phyloP scores from a whole-genome alignment of 306 rosid species.

The Betula pendula region DNA sequence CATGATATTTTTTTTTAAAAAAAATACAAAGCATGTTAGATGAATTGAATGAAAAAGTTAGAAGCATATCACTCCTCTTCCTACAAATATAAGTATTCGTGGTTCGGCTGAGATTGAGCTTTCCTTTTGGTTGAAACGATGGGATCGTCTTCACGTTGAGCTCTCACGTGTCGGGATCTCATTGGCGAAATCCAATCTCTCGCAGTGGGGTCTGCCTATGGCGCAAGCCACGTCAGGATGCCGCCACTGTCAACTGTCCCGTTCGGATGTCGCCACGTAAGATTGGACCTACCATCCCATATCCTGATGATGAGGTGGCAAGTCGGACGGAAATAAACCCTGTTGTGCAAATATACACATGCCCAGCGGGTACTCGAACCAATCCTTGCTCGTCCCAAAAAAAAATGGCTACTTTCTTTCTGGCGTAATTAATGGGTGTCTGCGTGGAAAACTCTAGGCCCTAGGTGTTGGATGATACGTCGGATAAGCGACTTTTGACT shows the following conservation, averaged over 20 bases:
- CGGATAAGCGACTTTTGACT: not conserved
- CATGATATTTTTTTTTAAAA: too few species aligned
- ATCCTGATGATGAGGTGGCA: not conserved
- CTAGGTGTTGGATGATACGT: not conserved
- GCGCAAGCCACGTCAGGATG: not conserved
- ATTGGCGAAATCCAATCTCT: too few species aligned
- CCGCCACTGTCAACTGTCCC: too few species aligned
- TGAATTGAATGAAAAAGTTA: too few species aligned
- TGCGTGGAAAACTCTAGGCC: not conserved
- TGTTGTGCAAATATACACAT: too few species aligned
- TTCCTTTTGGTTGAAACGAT: not conserved
- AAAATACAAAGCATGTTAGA: too few species aligned
- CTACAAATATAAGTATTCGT: too few species aligned
- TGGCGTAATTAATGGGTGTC: not conserved
- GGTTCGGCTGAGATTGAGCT: not conserved
- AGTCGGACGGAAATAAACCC: not conserved
- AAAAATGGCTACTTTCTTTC: too few species aligned
- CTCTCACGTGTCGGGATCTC: not conserved
- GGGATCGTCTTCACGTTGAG: not conserved
- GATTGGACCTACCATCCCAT: not conserved
- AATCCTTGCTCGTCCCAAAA: too few species aligned
- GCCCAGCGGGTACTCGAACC: too few species aligned
- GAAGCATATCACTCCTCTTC: too few species aligned
- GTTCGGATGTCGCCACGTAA: not conserved
- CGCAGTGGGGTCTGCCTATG: too few species aligned